Conservation (phyloP, 345 rosid genomes). For the Brassica cretica region DNA sequence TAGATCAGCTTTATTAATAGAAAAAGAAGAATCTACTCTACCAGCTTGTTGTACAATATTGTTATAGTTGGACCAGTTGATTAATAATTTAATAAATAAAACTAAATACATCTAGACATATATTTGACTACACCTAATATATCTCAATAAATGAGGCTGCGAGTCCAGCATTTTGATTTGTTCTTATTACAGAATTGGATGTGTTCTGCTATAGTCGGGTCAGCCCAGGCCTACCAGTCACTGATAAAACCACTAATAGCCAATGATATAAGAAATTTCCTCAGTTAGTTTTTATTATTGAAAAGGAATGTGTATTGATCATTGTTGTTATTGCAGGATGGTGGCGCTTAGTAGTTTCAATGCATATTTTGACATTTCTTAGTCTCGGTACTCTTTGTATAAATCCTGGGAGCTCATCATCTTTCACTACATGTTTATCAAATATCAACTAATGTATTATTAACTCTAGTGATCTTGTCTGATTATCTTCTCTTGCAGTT, state of each 20-base stretch:
- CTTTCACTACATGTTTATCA: neutral
- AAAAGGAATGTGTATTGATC: too few relatives aligned
- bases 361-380: constrained; percentile 73
- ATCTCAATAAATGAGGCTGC: too few relatives aligned
- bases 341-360: constrained; percentile 58
- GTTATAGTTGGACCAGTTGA: neutral
- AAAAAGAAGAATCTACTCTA: neutral
- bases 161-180: too few relatives aligned
- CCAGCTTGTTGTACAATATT: neutral
- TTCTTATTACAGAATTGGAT: too few relatives aligned
- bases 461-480: neutral
- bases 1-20: neutral
- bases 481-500: constrained; percentile 45
- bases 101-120: too few relatives aligned
- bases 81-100: too few relatives aligned
- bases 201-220: too few relatives aligned
- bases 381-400: constrained; percentile 59
- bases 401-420: neutral
- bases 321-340: constrained; percentile 52
- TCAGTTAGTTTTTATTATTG: too few relatives aligned
- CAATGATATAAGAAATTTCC: too few relatives aligned
- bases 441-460: neutral
- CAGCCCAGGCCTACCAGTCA: too few relatives aligned
- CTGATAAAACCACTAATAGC: too few relatives aligned
- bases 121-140: too few relatives aligned